Conservation (phyloP, 2,329 filamentous ascomycete genomes). For the Beauveria pseudobassiana region DNA sequence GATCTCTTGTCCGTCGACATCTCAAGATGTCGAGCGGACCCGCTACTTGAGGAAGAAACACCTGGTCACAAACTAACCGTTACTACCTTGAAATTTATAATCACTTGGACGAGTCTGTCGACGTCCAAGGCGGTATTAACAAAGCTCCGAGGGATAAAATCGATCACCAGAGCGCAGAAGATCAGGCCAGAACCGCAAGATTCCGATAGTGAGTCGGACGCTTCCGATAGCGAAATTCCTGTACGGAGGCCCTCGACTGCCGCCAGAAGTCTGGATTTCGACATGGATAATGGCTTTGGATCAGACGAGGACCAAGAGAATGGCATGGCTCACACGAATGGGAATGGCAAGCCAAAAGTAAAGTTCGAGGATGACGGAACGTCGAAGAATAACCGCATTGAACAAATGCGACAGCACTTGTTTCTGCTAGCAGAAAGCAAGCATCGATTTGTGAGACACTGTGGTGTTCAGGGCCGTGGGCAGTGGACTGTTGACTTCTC, state of each 20-base stretch:
- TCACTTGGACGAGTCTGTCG: slow-evolving; percentile 42
- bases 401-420: slow-evolving; percentile 65
- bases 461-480: slow-evolving; percentile 53
- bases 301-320: slow-evolving; percentile 31
- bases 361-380: slow-evolving; percentile 43
- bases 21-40: slow-evolving; percentile 57
- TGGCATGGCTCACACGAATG: slow-evolving; percentile 29
- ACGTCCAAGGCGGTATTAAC: slow-evolving; percentile 51
- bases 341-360: slow-evolving; percentile 34
- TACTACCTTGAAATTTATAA: slow-evolving; percentile 51
- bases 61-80: slow-evolving; percentile 28
- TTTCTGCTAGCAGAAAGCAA: slow-evolving; percentile 62
- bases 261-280: slow-evolving; percentile 7
- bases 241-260: background rate
- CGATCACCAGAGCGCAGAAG: slow-evolving; percentile 38
- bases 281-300: slow-evolving; percentile 18
- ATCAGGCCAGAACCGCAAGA: slow-evolving; percentile 30
- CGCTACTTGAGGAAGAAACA: slow-evolving; percentile 28
- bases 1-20: slow-evolving; percentile 62
- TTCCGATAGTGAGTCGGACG: slow-evolving; percentile 18
- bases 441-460: slow-evolving; percentile 60
- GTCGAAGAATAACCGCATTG: slow-evolving; percentile 39
- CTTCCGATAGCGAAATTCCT: slow-evolving; percentile 19
- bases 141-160: slow-evolving; percentile 41
- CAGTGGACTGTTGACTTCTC: slow-evolving; percentile 83